Conservation (phyloP, 2,329 filamentous ascomycete genomes). For the Cladosporium sp. region DNA sequence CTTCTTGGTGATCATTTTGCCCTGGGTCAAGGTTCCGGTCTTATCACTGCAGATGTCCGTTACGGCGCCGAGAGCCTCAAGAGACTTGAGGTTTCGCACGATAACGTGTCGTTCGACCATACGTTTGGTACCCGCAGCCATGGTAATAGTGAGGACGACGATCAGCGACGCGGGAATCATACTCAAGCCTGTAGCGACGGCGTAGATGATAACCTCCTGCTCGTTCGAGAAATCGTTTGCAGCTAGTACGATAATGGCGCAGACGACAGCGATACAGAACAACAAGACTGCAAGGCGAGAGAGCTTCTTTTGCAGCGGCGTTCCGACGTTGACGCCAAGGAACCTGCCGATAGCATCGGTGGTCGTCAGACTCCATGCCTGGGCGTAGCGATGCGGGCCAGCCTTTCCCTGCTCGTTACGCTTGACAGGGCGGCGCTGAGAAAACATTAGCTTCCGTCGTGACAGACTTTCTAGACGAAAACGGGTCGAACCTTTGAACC, state of each 20-base stretch:
- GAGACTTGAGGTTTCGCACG: slow-evolving; percentile 57
- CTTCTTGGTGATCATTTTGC: slow-evolving; percentile 58
- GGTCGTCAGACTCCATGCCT: slow-evolving; percentile 48
- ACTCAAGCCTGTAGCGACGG: slow-evolving; percentile 52
- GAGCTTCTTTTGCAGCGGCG: slow-evolving; percentile 76
- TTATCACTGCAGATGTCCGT: slow-evolving; percentile 66
- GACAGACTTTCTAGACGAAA: no score
- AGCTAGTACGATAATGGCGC: slow-evolving; percentile 62
- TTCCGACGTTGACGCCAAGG: slow-evolving; percentile 65
- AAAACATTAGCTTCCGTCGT: slow-evolving; percentile 30
- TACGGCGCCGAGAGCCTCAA: slow-evolving; percentile 60
- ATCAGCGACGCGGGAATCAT: slow-evolving; percentile 54
- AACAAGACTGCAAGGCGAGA: slow-evolving; percentile 78
- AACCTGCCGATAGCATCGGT: slow-evolving; percentile 57
- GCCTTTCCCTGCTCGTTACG: slow-evolving; percentile 31
- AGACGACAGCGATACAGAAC: slow-evolving; percentile 66
- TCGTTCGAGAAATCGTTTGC: slow-evolving; percentile 50
- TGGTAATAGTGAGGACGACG: slow-evolving; percentile 34
- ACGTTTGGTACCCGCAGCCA: slow-evolving; percentile 54
- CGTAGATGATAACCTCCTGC: slow-evolving; percentile 60
- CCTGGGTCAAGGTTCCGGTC: slow-evolving; percentile 49
- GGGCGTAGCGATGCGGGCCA: slow-evolving; percentile 34
- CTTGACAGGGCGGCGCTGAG: slow-evolving; percentile 32
- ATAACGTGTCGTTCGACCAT: slow-evolving; percentile 62
- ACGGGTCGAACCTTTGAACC: slow-evolving; percentile 18